Conservation (phyloP, 768 basidiomycete species). For the Agrocybe praecox region DNA sequence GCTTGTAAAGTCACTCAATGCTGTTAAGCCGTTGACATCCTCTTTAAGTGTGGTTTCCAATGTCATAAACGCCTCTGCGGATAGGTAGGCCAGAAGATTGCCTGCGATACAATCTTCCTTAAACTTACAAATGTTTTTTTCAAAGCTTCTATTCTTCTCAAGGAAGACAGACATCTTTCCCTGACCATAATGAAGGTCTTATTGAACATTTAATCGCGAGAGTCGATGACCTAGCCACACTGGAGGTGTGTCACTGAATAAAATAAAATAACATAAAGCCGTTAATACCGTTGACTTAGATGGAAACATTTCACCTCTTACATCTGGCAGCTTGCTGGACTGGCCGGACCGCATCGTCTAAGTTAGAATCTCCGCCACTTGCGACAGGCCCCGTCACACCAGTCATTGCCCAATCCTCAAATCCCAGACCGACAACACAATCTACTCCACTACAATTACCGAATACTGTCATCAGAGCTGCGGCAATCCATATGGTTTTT, state of each 20-base stretch:
- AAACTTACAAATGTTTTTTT: constrained; percentile 4
- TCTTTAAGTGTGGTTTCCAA: constrained; percentile 40
- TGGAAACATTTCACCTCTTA: constrained; percentile 84
- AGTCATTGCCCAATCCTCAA: constrained; percentile 30
- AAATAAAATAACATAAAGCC: background rate
- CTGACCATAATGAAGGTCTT: constrained; percentile 69
- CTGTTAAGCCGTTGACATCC: constrained; percentile 42
- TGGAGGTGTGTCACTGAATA: constrained; percentile 61
- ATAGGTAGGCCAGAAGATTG: constrained; percentile 50
- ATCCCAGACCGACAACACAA: constrained; percentile 17
- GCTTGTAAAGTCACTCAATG: constrained; percentile 48
- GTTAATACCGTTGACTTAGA: constrained; percentile 41
- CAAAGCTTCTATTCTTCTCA: constrained; percentile 85
- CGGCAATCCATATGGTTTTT: constrained; percentile 81
- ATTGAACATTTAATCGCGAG: constrained; percentile 54
- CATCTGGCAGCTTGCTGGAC: constrained; percentile 78
- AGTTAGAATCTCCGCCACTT: constrained; percentile 39
- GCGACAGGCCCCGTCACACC: constrained; percentile 46
- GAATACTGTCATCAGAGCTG: constrained; percentile 60
- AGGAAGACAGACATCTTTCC: constrained; percentile 80
- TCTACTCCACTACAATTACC: constrained; percentile 19
- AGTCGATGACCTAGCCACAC: constrained; percentile 58
- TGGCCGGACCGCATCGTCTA: constrained; percentile 27
- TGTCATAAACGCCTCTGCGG: constrained; percentile 76
- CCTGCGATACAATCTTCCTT: background rate